phyloP scores from a whole-genome alignment of 148 eudicot genomes.

The Mesembryanthemum crystallinum region DNA sequence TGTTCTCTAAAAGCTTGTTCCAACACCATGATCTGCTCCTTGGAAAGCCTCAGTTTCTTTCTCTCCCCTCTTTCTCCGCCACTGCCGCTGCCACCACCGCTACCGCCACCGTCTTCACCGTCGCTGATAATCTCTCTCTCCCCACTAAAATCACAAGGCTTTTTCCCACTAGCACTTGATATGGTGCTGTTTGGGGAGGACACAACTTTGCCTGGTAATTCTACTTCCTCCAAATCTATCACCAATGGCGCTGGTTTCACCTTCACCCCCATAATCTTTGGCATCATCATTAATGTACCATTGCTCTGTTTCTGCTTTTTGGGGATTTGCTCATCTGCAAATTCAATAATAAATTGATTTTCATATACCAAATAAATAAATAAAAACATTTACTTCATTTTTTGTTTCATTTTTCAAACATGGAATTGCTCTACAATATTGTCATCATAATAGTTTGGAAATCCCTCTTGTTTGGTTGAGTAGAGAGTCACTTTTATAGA shows the following conservation, averaged over 20 bases:
- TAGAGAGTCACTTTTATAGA: background rate
- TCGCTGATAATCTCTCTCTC: slow-evolving; percentile 37
- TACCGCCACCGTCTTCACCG: slow-evolving; percentile 39
- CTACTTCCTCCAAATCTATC: slow-evolving; percentile 37
- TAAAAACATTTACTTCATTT: background rate
- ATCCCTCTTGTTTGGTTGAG: background rate
- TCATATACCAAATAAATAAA: background rate
- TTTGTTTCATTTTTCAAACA: no score
- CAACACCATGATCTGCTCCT: slow-evolving; percentile 59
- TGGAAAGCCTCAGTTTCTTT: slow-evolving; percentile 63
- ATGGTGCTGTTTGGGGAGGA: slow-evolving; percentile 77
- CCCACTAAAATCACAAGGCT: slow-evolving; percentile 18
- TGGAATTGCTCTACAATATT: no score
- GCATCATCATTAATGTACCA: slow-evolving; percentile 8
- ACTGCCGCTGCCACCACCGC: slow-evolving; percentile 28
- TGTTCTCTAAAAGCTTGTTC: slow-evolving; percentile 69
- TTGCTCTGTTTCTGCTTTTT: slow-evolving; percentile 12
- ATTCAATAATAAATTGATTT: background rate
- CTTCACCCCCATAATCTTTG: slow-evolving; percentile 23
- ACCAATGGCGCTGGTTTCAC: slow-evolving; percentile 32
- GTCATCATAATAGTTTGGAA: background rate
- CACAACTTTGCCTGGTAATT: slow-evolving; percentile 34
- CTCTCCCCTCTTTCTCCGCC: slow-evolving; percentile 28
- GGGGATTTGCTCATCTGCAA: slow-evolving; percentile 17
- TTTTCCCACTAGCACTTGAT: slow-evolving; percentile 53